A percentile compares a stretch with the other conserved stretches of the same genome.
phyloP scores from a whole-genome alignment of 169 alveolate species.

The Theileria luwenshuni region DNA sequence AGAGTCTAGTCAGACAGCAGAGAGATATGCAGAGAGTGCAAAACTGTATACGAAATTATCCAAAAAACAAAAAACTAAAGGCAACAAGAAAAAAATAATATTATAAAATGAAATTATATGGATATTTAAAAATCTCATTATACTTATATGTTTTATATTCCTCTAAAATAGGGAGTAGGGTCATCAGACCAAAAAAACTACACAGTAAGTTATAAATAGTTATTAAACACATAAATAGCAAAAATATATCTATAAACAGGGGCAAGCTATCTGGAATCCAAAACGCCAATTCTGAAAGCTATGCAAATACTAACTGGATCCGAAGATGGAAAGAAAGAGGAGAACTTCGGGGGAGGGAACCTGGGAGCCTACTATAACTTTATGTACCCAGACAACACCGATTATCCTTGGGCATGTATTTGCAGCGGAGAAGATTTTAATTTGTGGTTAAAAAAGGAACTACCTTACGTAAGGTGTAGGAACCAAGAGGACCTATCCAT shows the following conservation, averaged over 20 bases:
- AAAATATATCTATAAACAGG: neutral
- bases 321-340: conserved; percentile 41
- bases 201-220: too few relatives aligned
- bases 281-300: conserved; percentile 12
- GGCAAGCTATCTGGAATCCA: conserved; percentile 12
- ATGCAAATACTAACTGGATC: conserved; percentile 25
- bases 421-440: conserved; percentile 68
- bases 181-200: too few relatives aligned
- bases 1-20: neutral
- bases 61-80: neutral
- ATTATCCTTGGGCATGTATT: conserved; percentile 82
- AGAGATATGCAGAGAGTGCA: neutral
- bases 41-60: neutral
- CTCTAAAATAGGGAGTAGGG: neutral
- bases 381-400: conserved; percentile 74
- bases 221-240: neutral
- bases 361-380: conserved; percentile 70
- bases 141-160: neutral
- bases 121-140: neutral
- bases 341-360: conserved; percentile 66
- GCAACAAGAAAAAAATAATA: neutral
- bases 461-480: conserved; percentile 69
- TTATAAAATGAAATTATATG: neutral
- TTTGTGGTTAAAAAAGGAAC: conserved; percentile 64
- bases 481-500: conserved; percentile 76